Evolutionary conservation across 345 rosid species (phyloP), one percentile per base, ranked within the genome.

Genomic region (Trapa incisa): DNA sequence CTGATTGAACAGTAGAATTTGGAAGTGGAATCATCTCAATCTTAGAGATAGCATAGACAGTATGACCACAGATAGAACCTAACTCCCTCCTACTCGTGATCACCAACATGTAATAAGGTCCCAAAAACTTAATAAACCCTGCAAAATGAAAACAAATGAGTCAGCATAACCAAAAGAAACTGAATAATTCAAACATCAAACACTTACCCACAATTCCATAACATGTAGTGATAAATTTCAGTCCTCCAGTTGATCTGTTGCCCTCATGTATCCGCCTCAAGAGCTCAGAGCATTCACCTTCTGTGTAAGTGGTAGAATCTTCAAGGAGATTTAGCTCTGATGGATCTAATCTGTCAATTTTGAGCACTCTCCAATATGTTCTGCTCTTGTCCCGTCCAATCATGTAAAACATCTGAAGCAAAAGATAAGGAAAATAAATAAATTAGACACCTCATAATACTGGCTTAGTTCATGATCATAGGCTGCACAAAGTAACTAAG

Each of bases 81-180:
- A 91, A 86, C 78, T 75, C 87, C 80, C 96, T 87, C 79, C 96
- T 82, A 77, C 83, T 82, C 50, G 99, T 94, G 57, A 95, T 89
- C 50, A 95, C 80, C 60, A 95, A 77, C 97, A 95, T 91, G 85
- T 95, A 91, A 63, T 95, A 95, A 33, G 99, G 97, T 65, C 97
- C 99, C 78, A 89, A 79, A 83, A 91, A 95, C 74, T 87, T 91
- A 68, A 95, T 81, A 71, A 89, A 95, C 68, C 99, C 97, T 95
- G 79, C 37, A 52, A 76, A 54, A 41, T 6, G 72, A 67, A 80
- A 45, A 71, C 10, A 42, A 42, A 42, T 43, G 35, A 69, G 64
- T 56, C 60, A 35, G 38, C 36, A n/a, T 11, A 65, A 39, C 65
- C 67, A 56, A 62, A 43, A 61, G 11, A 33, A 38, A 13, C 33